phyloP scores from a whole-genome alignment of 305 asterid species.

The Fraxinus ornus region DNA sequence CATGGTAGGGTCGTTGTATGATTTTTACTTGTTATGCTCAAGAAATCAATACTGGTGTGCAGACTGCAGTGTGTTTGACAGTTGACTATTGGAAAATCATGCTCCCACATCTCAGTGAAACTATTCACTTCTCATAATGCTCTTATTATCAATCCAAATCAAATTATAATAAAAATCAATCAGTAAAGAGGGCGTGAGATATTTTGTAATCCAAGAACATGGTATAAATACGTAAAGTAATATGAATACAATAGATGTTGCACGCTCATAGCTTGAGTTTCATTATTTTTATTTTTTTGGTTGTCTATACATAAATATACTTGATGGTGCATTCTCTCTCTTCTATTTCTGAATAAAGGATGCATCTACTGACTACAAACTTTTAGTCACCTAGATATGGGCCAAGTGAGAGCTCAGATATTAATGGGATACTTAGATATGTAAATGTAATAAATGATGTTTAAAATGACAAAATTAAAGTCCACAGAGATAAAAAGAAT shows the following conservation, averaged over 20 bases:
- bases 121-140: neutral
- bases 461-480: neutral
- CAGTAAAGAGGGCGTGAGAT: neutral
- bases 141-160: neutral
- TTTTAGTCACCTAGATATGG: neutral
- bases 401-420: neutral
- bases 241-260: neutral
- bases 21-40: neutral
- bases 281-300: neutral
- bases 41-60: neutral
- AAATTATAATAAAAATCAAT: neutral
- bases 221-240: neutral
- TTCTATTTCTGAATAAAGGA: neutral
- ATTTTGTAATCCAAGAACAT: neutral
- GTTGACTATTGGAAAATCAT: neutral
- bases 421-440: neutral
- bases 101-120: neutral
- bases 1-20: neutral
- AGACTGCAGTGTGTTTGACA: neutral
- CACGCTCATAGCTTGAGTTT: neutral
- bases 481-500: neutral
- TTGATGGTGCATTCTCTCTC: conserved; percentile 6
- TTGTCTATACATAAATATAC: neutral
- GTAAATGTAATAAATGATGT: neutral
- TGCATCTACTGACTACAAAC: neutral